phyloP scores from a whole-genome alignment of 179 eudicot species.

The Sideroxylon spinosum region DNA sequence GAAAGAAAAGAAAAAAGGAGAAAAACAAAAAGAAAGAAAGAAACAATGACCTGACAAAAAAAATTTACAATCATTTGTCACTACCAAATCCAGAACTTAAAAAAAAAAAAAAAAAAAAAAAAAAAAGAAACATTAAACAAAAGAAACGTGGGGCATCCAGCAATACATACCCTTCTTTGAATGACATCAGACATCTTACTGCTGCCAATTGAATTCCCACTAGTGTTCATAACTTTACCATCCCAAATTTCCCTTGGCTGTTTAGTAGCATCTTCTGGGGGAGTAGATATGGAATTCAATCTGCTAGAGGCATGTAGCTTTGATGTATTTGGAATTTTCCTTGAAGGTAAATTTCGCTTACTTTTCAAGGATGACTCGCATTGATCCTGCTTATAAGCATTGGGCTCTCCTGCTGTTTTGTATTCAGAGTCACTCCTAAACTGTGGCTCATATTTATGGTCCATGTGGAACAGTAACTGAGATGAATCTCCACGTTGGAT shows the following conservation, averaged over 20 bases:
- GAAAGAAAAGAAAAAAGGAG: no score
- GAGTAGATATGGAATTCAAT: constrained; percentile 35
- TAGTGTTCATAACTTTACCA: constrained; percentile 38
- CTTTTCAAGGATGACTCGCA: constrained; percentile 43
- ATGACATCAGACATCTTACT: constrained; percentile 67
- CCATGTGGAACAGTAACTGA: constrained; percentile 47
- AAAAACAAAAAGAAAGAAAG: background rate
- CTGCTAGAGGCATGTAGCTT: constrained; percentile 49
- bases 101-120: background rate
- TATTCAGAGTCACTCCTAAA: constrained; percentile 42
- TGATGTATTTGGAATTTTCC: constrained; percentile 50
- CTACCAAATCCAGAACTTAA: background rate
- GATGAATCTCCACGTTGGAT: constrained; percentile 57
- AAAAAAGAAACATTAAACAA: background rate
- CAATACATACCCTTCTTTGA: constrained; percentile 68
- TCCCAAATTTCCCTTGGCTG: constrained; percentile 53
- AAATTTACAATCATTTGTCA: background rate
- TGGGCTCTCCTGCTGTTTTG: constrained; percentile 42
- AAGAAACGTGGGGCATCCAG: background rate
- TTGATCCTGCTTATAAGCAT: constrained; percentile 48
- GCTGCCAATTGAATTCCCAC: constrained; percentile 41
- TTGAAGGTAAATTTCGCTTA: constrained; percentile 48
- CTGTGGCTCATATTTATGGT: constrained; percentile 42
- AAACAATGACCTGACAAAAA: background rate
- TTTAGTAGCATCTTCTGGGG: constrained; percentile 48